Evolutionary conservation across 495 filamentous ascomycete species (phyloP).

Genomic region (Aspergillus incahuasiensis): DNA sequence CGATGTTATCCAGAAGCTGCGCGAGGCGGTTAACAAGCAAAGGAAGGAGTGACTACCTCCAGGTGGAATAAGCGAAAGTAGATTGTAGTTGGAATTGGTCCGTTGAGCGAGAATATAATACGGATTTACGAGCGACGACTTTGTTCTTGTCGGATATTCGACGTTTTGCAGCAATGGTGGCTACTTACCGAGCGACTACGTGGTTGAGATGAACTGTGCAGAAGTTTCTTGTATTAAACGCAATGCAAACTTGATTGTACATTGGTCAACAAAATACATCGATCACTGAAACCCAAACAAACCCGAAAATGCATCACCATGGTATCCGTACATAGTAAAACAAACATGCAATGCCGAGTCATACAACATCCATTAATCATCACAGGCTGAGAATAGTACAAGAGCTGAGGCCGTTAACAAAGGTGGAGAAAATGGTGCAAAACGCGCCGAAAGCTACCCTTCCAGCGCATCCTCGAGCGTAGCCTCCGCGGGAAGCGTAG

Average conservation of each 20-base stretch:
- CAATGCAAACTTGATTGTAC: constrained; percentile 4
- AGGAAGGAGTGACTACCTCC: constrained; percentile 20
- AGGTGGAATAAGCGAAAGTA: neutral
- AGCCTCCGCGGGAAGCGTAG: constrained; percentile 16
- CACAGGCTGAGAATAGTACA: neutral
- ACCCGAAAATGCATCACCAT: neutral
- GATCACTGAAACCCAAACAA: neutral
- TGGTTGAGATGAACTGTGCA: no score
- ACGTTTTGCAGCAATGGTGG: no score
- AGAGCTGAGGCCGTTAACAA: neutral
- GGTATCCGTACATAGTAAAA: constrained; percentile 8
- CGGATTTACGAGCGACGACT: neutral
- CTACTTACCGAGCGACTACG: no score
- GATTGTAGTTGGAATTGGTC: neutral
- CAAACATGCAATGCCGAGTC: constrained; percentile 3
- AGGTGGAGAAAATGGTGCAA: neutral
- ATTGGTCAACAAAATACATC: neutral
- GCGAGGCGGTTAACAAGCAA: constrained; percentile 68
- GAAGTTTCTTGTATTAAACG: no score
- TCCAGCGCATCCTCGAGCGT: constrained; percentile 27
- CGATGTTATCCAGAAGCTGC: constrained; percentile 75
- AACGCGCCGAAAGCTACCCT: neutral
- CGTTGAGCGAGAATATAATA: neutral
- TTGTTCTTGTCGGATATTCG: neutral
- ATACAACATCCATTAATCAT: neutral